Percentiles rank a stretch among this genome's conserved stretches.
Conservation (phyloP, 208 protist species). For the Strigomonas culicis region DNA sequence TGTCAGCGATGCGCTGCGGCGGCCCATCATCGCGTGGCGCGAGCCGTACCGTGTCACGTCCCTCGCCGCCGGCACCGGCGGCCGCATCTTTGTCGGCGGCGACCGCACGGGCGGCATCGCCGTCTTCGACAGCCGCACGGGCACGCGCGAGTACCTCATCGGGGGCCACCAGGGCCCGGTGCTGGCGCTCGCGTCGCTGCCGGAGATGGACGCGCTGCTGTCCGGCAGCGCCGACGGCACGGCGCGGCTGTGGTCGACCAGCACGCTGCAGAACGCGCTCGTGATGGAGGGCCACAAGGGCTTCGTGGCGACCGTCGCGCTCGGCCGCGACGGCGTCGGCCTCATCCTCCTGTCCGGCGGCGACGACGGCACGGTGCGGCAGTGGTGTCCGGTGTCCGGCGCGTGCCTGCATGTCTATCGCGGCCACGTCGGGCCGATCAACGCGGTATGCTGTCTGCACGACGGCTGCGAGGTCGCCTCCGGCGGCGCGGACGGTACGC, state of each 20-base stretch:
- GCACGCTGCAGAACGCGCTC: slow-evolving; percentile 33
- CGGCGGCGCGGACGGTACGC: slow-evolving; percentile 22
- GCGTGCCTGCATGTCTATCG: slow-evolving; percentile 41
- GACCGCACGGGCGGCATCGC: slow-evolving; percentile 28
- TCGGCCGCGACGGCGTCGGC: slow-evolving; percentile 15
- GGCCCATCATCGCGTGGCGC: slow-evolving; percentile 36
- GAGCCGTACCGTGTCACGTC: slow-evolving; percentile 24
- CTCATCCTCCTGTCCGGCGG: slow-evolving; percentile 43
- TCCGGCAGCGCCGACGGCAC: slow-evolving; percentile 35
- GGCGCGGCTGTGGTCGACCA: slow-evolving; percentile 37
- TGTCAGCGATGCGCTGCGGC: slow-evolving; percentile 2
- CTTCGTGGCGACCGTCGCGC: slow-evolving; percentile 22
- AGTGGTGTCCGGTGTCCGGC: slow-evolving; percentile 33
- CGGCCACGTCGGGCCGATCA: slow-evolving; percentile 35
- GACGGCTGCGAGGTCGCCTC: slow-evolving; percentile 29
- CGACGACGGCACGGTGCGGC: slow-evolving; percentile 50
- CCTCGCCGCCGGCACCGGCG: slow-evolving; percentile 23
- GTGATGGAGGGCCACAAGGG: slow-evolving; percentile 37
- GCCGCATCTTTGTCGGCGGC: slow-evolving; percentile 36
- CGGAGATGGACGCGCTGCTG: slow-evolving; percentile 22
- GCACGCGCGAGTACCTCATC: slow-evolving; percentile 23
- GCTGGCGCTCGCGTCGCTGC: slow-evolving; percentile 22
- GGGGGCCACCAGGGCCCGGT: slow-evolving; percentile 31
- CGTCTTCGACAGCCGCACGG: slow-evolving; percentile 46
- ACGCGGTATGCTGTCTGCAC: slow-evolving; percentile 28